Evolutionary conservation across 371 early-diverging fungal species (phyloP).

Genomic region (Dinochytrium kinnereticum): DNA sequence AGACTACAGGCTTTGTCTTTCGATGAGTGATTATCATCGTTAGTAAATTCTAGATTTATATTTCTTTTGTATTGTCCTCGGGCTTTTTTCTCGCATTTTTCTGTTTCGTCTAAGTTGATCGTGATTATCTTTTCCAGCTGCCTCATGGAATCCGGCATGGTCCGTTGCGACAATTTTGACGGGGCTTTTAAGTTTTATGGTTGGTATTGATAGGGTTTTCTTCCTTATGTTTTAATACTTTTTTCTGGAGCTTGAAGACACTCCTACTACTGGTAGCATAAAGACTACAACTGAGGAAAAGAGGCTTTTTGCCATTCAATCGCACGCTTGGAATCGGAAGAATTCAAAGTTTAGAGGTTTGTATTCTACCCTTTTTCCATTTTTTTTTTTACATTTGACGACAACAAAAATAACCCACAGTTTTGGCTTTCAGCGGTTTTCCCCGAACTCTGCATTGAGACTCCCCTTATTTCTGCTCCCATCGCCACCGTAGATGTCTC

Average conservation of each 20-base stretch:
- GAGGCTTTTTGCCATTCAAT: conserved; percentile 73
- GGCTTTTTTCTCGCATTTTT: not conserved
- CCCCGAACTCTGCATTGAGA: conserved; percentile 72
- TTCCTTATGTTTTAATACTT: not conserved
- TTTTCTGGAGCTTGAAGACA: conserved; percentile 67
- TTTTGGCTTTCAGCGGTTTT: conserved; percentile 63
- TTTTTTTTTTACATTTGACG: too few species aligned
- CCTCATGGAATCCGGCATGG: conserved; percentile 97
- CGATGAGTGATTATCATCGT: conserved; percentile 92
- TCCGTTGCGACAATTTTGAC: conserved; percentile 93
- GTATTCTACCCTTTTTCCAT: too few species aligned
- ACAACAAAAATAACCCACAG: not conserved
- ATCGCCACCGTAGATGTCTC: not conserved
- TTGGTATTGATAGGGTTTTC: conserved; percentile 36
- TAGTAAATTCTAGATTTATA: conserved; percentile 5
- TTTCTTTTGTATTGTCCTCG: not conserved
- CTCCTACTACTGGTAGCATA: conserved; percentile 91
- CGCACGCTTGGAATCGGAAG: conserved; percentile 77
- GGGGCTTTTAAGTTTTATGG: conserved; percentile 96
- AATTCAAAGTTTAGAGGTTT: conserved; percentile 78
- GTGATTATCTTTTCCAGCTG: conserved; percentile 28
- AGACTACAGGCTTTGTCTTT: conserved; percentile 88
- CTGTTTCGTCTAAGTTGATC: not conserved
- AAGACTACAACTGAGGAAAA: conserved; percentile 79
- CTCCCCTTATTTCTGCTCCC: conserved; percentile 6